These are phyloP conservation scores for Heliamphora pulchella DNA, from an alignment of 179 eudicot species.

Conservation along the genomic window DNA sequence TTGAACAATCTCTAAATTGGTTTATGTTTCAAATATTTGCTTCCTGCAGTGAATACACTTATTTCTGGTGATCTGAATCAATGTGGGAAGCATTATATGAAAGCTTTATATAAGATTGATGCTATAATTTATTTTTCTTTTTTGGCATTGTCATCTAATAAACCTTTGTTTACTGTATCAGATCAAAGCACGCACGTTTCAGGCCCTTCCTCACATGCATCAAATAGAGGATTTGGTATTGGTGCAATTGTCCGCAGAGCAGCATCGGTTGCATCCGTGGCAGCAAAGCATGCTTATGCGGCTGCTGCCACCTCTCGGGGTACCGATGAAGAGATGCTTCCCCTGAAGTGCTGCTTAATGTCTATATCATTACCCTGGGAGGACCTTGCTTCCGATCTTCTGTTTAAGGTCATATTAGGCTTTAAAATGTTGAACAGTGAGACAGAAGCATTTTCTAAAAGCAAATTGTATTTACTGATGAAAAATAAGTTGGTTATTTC, in stretches of 20 bases:
- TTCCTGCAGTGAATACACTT: background rate
- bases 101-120: background rate
- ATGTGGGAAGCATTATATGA: background rate
- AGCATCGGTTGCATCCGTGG: constrained; percentile 74
- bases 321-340: constrained; percentile 75
- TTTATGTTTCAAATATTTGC: background rate
- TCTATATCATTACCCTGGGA: constrained; percentile 97
- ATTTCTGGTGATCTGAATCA: background rate
- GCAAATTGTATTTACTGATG: no score
- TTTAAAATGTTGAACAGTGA: background rate
- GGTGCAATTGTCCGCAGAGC: constrained; percentile 69
- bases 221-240: constrained; percentile 48
- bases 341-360: constrained; percentile 90
- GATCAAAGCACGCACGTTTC: constrained; percentile 66
- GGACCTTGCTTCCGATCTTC: constrained; percentile 77
- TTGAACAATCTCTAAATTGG: background rate
- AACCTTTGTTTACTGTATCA: constrained; percentile 19
- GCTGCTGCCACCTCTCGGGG: constrained; percentile 50
- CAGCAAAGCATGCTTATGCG: constrained; percentile 83
- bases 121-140: background rate
- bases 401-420: constrained; percentile 59
- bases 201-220: constrained; percentile 53
- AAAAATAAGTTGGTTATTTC: background rate
- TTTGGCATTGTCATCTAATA: background rate
- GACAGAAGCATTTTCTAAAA: background rate